phyloP scores from a whole-genome alignment of 495 filamentous ascomycete species.

The Trichoderma parareesei region DNA sequence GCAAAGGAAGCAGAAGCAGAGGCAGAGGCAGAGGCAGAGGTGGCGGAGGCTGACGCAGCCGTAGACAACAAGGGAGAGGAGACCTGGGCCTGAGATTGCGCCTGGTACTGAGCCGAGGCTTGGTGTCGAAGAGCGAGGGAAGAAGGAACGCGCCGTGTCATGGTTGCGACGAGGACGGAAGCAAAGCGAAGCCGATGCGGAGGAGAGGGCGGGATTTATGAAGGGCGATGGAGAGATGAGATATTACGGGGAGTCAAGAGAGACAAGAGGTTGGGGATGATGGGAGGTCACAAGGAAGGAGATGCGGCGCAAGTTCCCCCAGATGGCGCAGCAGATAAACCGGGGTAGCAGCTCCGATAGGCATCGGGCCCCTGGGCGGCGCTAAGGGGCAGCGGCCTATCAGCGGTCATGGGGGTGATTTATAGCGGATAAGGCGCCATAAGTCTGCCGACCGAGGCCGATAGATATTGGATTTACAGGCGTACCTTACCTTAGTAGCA shows the following conservation, averaged over 20 bases:
- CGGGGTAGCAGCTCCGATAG: background rate
- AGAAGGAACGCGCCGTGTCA: constrained; percentile 9
- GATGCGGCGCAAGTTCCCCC: background rate
- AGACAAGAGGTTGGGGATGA: background rate
- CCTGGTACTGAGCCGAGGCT: background rate
- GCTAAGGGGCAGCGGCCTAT: background rate
- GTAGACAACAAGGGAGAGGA: too few species aligned
- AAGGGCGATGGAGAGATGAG: background rate
- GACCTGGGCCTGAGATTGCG: background rate
- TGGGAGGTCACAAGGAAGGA: background rate
- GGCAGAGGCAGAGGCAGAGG: background rate
- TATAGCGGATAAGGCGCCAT: constrained; percentile 5
- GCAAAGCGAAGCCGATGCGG: too few species aligned
- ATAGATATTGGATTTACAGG: too few species aligned
- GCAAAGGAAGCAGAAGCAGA: background rate
- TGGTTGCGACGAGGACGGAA: background rate
- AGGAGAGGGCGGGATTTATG: background rate
- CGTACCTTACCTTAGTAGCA: too few species aligned
- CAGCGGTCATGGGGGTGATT: background rate
- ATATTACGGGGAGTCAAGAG: background rate
- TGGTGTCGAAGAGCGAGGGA: constrained; percentile 5
- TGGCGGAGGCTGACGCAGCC: too few species aligned
- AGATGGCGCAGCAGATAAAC: background rate
- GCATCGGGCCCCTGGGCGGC: background rate
- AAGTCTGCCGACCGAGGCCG: too few species aligned